Percentiles rank a stretch among this genome's conserved stretches.
phyloP scores from a whole-genome alignment of 2,329 filamentous ascomycete species.

The Cytospora leucostoma region DNA sequence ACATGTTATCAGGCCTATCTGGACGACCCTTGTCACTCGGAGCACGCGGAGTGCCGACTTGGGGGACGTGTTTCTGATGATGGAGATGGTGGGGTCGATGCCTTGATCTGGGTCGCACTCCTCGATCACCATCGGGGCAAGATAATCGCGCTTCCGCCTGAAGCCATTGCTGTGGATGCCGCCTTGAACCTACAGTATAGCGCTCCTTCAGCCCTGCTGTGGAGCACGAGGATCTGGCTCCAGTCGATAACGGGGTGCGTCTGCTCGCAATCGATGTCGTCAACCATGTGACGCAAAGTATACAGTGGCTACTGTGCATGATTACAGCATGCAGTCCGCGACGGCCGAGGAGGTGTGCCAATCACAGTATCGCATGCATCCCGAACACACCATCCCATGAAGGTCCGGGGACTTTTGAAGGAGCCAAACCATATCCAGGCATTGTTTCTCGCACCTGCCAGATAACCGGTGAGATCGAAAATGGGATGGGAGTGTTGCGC shows the following conservation, averaged over 20 bases:
- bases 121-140: neutral
- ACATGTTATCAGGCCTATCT: neutral
- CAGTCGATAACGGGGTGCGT: neutral
- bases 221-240: neutral
- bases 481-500: neutral
- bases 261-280: neutral
- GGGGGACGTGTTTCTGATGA: neutral
- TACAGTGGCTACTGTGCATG: neutral
- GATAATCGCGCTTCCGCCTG: too few relatives aligned
- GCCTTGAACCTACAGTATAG: neutral
- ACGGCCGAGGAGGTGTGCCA: neutral
- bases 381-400: neutral
- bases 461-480: neutral
- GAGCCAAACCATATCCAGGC: neutral
- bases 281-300: neutral
- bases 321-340: neutral
- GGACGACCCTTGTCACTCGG: neutral
- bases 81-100: too few relatives aligned
- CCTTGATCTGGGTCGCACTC: neutral
- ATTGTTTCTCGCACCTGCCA: neutral
- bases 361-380: neutral
- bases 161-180: constrained; percentile 1
- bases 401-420: neutral
- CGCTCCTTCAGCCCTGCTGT: constrained; percentile 16
- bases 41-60: neutral